phyloP scores from a whole-genome alignment of 371 early-diverging fungal species.

The Mucor sp. region DNA sequence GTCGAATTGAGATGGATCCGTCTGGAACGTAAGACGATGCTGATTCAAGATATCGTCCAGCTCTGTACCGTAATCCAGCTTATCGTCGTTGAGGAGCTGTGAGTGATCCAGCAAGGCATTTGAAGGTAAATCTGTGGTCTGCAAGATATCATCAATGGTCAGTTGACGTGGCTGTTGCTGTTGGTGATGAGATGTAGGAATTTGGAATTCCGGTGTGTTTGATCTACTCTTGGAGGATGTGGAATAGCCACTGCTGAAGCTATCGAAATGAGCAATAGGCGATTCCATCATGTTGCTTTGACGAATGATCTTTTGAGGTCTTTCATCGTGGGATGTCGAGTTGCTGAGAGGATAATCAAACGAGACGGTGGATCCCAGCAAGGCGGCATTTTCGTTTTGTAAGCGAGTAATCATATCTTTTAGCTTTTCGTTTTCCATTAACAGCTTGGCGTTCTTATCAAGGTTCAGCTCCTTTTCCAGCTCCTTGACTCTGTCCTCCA shows the following conservation, averaged over 20 bases:
- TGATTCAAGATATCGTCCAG: conserved; percentile 14
- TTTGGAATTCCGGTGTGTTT: conserved; percentile 19
- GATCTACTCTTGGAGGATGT: conserved; percentile 15
- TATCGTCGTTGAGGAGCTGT: conserved; percentile 9
- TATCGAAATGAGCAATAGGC: conserved; percentile 11
- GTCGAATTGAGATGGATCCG: conserved; percentile 28
- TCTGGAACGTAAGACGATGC: conserved; percentile 8
- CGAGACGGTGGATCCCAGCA: conserved; percentile 41
- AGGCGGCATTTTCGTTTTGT: conserved; percentile 51
- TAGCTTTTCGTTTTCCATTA: conserved; percentile 55
- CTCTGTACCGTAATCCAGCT: conserved; percentile 3
- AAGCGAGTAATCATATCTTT: conserved; percentile 48
- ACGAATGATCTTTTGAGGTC: conserved; percentile 31
- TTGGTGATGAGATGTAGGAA: neutral
- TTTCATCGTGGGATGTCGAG: conserved; percentile 1
- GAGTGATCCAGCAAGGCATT: conserved; percentile 21
- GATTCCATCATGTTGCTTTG: neutral
- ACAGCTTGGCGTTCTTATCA: conserved; percentile 30
- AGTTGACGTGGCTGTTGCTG: neutral
- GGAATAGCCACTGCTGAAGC: conserved; percentile 8
- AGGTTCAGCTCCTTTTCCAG: conserved; percentile 52
- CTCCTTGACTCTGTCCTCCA: conserved; percentile 69
- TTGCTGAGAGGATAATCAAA: conserved; percentile 48
- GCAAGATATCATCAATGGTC: conserved; percentile 18
- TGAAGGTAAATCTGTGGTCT: conserved; percentile 12